Evolutionary conservation across 2,329 filamentous ascomycete species (phyloP).

Genomic region (Aspergillus floridensis): DNA sequence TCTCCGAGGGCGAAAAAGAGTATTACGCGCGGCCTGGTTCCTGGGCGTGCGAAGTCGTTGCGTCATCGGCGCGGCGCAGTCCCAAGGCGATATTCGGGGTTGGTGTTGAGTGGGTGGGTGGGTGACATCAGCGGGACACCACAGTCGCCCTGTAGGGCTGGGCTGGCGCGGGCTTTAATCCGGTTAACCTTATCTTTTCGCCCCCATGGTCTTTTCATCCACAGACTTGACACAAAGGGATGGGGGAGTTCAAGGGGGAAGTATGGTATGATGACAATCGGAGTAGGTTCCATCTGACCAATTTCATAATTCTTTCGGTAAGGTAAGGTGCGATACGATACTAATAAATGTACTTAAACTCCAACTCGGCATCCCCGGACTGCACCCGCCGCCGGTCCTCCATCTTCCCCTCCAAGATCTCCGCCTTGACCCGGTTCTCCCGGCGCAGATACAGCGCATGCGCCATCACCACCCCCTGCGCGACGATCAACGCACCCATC

Average conservation of each 20-base stretch:
- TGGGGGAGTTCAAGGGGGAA: neutral
- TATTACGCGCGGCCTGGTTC: neutral
- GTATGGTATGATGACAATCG: neutral
- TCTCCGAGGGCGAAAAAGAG: neutral
- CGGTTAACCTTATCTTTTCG: neutral
- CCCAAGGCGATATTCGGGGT: neutral
- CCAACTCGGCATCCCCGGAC: constrained; percentile 49
- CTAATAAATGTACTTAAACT: constrained; percentile 49
- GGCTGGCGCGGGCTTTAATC: neutral
- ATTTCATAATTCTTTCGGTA: neutral
- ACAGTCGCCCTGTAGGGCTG: neutral
- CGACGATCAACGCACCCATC: constrained; percentile 34
- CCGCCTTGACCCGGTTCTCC: constrained; percentile 42
- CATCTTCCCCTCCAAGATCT: constrained; percentile 39
- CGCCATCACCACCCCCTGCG: constrained; percentile 37
- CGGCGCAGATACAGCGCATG: constrained; percentile 46
- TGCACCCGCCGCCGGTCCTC: constrained; percentile 47
- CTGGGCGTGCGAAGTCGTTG: neutral
- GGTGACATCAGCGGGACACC: neutral
- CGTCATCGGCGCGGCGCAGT: neutral
- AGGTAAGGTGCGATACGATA: neutral
- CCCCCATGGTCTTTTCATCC: neutral
- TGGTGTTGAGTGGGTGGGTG: neutral
- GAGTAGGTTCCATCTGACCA: no score
- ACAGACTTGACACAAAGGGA: neutral